Base-by-base conservation (phyloP, 768 basidiomycete species). In the Xerocomus brunneocitrinus region DNA sequence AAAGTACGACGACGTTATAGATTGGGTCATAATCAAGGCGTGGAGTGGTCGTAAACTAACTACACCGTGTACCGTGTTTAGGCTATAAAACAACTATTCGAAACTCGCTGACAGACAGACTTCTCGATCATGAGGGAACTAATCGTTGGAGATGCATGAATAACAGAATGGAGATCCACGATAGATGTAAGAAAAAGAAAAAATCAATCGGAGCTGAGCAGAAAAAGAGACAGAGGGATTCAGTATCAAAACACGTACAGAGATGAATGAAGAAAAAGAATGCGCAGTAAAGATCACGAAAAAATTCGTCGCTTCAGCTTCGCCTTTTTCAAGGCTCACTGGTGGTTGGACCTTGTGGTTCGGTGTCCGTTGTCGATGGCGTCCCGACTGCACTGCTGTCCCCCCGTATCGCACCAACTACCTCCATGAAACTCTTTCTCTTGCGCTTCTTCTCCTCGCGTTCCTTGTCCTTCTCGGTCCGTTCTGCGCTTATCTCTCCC, bases 381-480 rank as follows among this genome's bases (percentile, higher is more conserved):
- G 65, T 73, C 74, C 67, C 75, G 7, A 28, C 36, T 12, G 47
- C 43, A 42, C 47, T 36, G 10, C 38, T 59, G 34, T 66, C 61
- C 14, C 50, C 66, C 36, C 66, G 79, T 48, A 3, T 62, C 28
- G 53, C 66, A 22, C 63, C 56, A n/a, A 66, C 65, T 7, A 69
- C 63, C 70, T 79, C 83, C 53, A 69, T 71, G 35, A 69, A 71
- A 62, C 83, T 80, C 71, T 79, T 82, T 71, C 81, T 81, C 59
- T 79, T 79, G 67, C 82, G 83, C 70, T 83, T 77, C 71, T 77
- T 79, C 67, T 80, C 75, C 49, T 78, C 80, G 65, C 83, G 83
- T 59, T 72, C 71, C 63, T 75, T 80, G 48, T 71, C 71, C 64
- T 79, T 81, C 81, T 60, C 79, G 44, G 69, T 69, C 43, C 66